Conservation (phyloP, 768 basidiomycete genomes). For the Russula emetica region DNA sequence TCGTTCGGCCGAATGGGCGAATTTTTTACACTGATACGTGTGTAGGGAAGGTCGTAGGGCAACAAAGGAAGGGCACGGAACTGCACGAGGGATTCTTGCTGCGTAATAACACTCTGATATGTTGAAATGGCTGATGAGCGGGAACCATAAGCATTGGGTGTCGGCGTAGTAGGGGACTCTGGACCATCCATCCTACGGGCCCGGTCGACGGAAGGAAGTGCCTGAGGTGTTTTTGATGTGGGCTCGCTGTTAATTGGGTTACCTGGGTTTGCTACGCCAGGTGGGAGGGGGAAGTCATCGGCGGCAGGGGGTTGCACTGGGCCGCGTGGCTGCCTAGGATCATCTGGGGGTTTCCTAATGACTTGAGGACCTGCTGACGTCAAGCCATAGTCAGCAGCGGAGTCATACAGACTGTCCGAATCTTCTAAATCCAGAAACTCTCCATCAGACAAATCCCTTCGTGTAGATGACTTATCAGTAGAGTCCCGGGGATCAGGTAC, state of each 20-base stretch:
- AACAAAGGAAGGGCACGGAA: constrained; percentile 74
- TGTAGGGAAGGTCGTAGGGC: constrained; percentile 65
- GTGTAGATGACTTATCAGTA: constrained; percentile 24
- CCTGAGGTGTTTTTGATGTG: constrained; percentile 10
- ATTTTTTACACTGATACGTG: constrained; percentile 65
- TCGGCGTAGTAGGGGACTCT: constrained; percentile 27
- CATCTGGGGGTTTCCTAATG: constrained; percentile 27
- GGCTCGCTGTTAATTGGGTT: constrained; percentile 13
- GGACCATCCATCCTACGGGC: constrained; percentile 26
- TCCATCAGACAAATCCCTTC: constrained; percentile 32
- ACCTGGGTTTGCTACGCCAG: constrained; percentile 14
- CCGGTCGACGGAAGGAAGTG: constrained; percentile 2
- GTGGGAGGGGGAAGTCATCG: constrained; percentile 28
- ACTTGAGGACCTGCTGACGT: constrained; percentile 23
- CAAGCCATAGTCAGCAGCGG: constrained; percentile 39
- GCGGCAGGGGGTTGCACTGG: constrained; percentile 20
- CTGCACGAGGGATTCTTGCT: constrained; percentile 34
- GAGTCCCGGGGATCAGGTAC: constrained; percentile 20
- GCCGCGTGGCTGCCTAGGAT: constrained; percentile 9
- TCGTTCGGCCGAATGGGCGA: constrained; percentile 88
- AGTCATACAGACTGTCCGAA: constrained; percentile 40
- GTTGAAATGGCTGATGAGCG: constrained; percentile 20
- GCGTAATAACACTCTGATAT: constrained; percentile 28
- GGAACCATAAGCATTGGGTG: constrained; percentile 19
- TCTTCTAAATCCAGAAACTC: constrained; percentile 70